Percentiles rank a stretch among this genome's conserved stretches.
Conservation (phyloP, 2,329 filamentous ascomycete genomes). For the Penicillium sp. region DNA sequence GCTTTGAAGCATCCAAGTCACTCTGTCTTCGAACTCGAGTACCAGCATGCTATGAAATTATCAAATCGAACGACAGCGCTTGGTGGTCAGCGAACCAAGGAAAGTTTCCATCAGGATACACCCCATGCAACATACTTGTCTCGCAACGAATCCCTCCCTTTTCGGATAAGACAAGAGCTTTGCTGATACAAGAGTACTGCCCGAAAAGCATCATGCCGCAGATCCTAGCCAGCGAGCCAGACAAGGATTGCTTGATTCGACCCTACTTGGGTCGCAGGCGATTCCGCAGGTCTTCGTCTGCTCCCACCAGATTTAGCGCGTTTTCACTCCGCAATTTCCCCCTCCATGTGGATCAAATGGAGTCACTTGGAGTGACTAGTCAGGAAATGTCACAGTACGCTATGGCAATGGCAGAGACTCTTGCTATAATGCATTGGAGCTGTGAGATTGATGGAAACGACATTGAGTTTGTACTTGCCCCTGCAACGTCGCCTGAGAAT, state of each 20-base stretch:
- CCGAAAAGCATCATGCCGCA: constrained; percentile 15
- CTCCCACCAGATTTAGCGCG: constrained; percentile 16
- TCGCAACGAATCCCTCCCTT: constrained; percentile 34
- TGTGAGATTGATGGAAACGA: constrained; percentile 47
- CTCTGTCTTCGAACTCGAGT: constrained; percentile 12
- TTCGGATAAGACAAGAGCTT: constrained; percentile 16
- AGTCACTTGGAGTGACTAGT: constrained; percentile 34
- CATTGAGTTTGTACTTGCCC: constrained; percentile 50
- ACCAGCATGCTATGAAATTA: constrained; percentile 22
- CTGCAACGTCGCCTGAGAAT: not conserved
- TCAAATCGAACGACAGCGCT: constrained; percentile 12
- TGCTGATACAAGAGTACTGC: constrained; percentile 33
- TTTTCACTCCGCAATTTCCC: constrained; percentile 46
- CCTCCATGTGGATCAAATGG: constrained; percentile 48
- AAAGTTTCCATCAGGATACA: constrained; percentile 24
- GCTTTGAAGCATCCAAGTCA: constrained; percentile 1
- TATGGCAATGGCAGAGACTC: constrained; percentile 43
- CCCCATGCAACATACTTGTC: constrained; percentile 31
- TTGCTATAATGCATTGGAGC: constrained; percentile 49
- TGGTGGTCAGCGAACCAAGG: constrained; percentile 26
- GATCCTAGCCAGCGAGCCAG: constrained; percentile 27
- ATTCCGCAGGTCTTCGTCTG: not conserved
- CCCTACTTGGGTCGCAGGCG: constrained; percentile 44
- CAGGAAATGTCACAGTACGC: constrained; percentile 32
- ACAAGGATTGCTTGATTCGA: constrained; percentile 47